Evolutionary conservation across 179 eudicot genomes (phyloP).

Genomic region (Nepenthes alata): DNA sequence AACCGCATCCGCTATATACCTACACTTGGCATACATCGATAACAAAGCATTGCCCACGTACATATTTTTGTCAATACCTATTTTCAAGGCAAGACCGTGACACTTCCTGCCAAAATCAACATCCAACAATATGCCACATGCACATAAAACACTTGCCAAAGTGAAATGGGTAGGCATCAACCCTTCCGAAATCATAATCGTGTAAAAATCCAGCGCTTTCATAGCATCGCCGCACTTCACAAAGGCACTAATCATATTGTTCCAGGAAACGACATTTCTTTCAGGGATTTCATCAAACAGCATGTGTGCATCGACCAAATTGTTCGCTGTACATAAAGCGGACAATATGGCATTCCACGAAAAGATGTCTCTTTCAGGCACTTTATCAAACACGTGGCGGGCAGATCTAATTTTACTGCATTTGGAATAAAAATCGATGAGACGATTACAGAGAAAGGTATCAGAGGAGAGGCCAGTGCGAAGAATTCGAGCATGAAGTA

Average conservation of each 20-base stretch:
- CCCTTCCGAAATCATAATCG: constrained; percentile 29
- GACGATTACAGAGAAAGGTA: constrained; percentile 50
- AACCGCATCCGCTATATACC: constrained; percentile 32
- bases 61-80: constrained; percentile 44
- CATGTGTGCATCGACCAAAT: constrained; percentile 22
- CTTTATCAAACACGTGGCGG: constrained; percentile 42
- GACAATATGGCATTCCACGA: constrained; percentile 50
- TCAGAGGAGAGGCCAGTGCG: constrained; percentile 28
- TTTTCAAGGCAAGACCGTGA: constrained; percentile 40
- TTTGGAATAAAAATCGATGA: constrained; percentile 52
- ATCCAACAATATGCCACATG: constrained; percentile 43
- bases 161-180: constrained; percentile 58
- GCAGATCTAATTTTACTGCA: constrained; percentile 27
- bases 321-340: constrained; percentile 27
- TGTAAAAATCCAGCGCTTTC: constrained; percentile 34
- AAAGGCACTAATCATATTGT: constrained; percentile 49
- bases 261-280: constrained; percentile 54
- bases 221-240: constrained; percentile 25
- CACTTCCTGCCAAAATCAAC: constrained; percentile 37
- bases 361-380: constrained; percentile 34
- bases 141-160: constrained; percentile 59
- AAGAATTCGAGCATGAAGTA: constrained; percentile 42
- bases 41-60: constrained; percentile 65
- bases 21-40: constrained; percentile 58
- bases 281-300: constrained; percentile 61